phyloP scores from a whole-genome alignment of 345 rosid genomes.

The Eutrema heterophyllum region DNA sequence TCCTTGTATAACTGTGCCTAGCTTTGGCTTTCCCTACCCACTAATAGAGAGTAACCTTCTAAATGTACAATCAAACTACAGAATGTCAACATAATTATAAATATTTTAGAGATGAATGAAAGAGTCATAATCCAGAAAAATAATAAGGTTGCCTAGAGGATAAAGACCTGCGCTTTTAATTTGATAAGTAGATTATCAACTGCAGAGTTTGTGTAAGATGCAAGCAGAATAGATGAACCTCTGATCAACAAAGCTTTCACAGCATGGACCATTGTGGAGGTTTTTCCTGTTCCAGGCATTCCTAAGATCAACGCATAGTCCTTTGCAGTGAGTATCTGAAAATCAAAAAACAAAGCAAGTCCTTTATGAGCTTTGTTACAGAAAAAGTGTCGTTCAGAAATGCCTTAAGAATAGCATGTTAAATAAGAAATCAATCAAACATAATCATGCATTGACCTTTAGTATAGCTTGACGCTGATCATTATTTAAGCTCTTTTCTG shows the following conservation, averaged over 20 bases:
- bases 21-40: neutral
- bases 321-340: conserved; percentile 89
- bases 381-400: neutral
- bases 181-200: conserved; percentile 95
- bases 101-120: neutral
- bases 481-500: conserved; percentile 77
- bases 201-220: conserved; percentile 98
- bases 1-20: neutral
- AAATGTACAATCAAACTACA: neutral
- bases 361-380: conserved; percentile 12
- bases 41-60: neutral
- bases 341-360: conserved; percentile 16
- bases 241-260: conserved; percentile 91
- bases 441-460: conserved; percentile 52
- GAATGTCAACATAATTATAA: neutral
- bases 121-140: conserved; percentile 3
- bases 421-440: conserved; percentile 11
- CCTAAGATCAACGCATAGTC: conserved; percentile 94
- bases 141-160: conserved; percentile 12
- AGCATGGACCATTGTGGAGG: conserved; percentile 96
- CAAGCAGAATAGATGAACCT: conserved; percentile 91
- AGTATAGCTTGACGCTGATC: conserved; percentile 97
- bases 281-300: conserved; percentile 99
- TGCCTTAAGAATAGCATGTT: neutral
- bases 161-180: conserved; percentile 85